Conservation (phyloP, 2,329 filamentous ascomycete genomes). For the Phialophora tarda region DNA sequence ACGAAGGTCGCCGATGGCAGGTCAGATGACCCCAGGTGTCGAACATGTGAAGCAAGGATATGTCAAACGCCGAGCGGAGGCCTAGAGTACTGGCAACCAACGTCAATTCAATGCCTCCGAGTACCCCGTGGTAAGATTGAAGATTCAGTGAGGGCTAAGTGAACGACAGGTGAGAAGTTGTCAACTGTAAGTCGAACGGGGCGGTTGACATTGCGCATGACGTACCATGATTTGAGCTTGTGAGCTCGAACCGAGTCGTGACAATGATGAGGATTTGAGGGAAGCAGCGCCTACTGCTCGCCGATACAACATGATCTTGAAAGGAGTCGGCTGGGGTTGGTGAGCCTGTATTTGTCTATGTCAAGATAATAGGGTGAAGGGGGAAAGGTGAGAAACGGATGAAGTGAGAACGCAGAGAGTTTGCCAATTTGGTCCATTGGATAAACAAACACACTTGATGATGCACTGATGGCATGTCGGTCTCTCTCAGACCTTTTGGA, state of each 20-base stretch:
- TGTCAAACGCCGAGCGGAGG: background rate
- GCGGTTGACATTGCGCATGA: background rate
- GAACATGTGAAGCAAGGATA: background rate
- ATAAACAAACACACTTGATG: background rate
- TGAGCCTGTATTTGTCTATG: background rate
- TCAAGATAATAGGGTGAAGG: background rate
- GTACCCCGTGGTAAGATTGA: background rate
- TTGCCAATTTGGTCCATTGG: background rate
- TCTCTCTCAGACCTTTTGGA: background rate
- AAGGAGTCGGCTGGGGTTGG: background rate
- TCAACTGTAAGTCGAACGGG: background rate
- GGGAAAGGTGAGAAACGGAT: background rate
- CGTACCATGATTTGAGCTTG: background rate
- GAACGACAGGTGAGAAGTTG: background rate
- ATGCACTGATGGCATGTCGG: constrained; percentile 1
- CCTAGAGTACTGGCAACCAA: background rate
- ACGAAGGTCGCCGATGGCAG: background rate
- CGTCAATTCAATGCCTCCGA: no score
- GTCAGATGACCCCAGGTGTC: background rate
- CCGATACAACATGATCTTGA: background rate
- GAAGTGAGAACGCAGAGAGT: background rate
- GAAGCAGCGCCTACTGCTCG: background rate
- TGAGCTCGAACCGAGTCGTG: background rate
- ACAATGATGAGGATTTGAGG: background rate
- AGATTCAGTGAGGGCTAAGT: background rate